Evolutionary conservation across 2,329 filamentous ascomycete species (phyloP), one percentile per base, ranked within the genome.

Genomic region (Huntiella bhutanensis): DNA sequence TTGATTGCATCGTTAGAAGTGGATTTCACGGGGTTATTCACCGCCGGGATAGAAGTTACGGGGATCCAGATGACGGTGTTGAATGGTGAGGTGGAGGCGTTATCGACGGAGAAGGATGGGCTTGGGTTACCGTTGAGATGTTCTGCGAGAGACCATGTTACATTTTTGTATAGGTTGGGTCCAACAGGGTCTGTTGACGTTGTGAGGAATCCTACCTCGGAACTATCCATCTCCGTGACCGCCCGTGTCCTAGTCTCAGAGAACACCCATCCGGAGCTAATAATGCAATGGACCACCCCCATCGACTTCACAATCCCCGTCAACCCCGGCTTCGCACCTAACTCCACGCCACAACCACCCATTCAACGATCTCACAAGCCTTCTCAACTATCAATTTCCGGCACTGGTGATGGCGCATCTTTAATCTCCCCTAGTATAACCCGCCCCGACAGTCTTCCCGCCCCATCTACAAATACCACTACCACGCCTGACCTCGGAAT

Each of bases 71-170:
- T 86, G 22, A 60, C 64, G 1, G 64, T 83, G 11, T 61, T 64
- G 32, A 73, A 75, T 17, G 77, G 75, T 41, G 61, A 60, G 11
- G 69, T 81, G 13, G 19, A 33, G 22, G 47, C 45, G 32, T 22
- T 50, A 4, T 50, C 48, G n/a, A 41, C 47, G 16, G 16, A 28
- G 11, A 69, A 77, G 47, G 65, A 73, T 48, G 40, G 53, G 0
- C 59, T 74, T 51, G 51, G 55, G n/a, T 62, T 80, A 15, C 73
- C 76, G 4, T 62, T 80, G 19, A 65, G 66, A 37, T 79, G 77
- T 56, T 75, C 75, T 11, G 73, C 80, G 12, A 77, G 81, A 54
- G 82, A 88, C 56, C 80, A 86, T 58, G 64, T 84, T 51, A 82
- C 80, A 1, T 76, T 85, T 53, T 64, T 87, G 45, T 88, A 85